These are phyloP conservation scores for Trichosporon ovoides DNA, from an alignment of 1,284 basidiomycete genomes.

Conservation along the genomic window DNA sequence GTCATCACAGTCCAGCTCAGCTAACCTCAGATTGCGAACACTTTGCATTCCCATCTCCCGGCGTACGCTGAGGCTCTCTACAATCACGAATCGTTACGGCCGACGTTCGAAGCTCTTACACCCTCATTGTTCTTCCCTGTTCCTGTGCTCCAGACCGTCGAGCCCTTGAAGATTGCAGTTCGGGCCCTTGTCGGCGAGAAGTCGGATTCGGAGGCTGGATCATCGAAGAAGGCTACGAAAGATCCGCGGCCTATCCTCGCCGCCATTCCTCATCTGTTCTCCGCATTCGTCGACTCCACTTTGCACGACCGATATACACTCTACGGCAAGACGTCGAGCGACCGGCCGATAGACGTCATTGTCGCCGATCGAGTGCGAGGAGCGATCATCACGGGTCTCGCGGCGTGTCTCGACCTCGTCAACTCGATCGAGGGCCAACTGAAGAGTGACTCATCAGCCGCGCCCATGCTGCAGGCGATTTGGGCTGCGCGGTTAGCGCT, in stretches of 20 bases:
- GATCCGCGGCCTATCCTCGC: slow-evolving; percentile 11
- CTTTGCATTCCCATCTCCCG: slow-evolving; percentile 21
- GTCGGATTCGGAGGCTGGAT: not conserved
- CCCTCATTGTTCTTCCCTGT: slow-evolving; percentile 28
- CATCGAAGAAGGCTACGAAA: not conserved
- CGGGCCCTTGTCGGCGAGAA: not conserved
- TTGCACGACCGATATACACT: slow-evolving; percentile 29
- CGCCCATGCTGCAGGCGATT: slow-evolving; percentile 5
- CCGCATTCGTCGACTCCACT: slow-evolving; percentile 22
- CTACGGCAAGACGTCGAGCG: slow-evolving; percentile 23
- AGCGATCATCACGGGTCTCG: slow-evolving; percentile 26
- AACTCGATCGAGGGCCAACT: slow-evolving; percentile 17
- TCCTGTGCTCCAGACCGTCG: slow-evolving; percentile 22
- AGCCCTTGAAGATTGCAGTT: slow-evolving; percentile 18
- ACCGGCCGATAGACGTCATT: slow-evolving; percentile 27
- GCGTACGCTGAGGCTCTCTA: slow-evolving; percentile 18
- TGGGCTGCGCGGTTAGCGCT: slow-evolving; percentile 22
- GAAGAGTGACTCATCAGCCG: slow-evolving; percentile 2
- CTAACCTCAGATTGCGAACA: slow-evolving; percentile 25
- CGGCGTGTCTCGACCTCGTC: slow-evolving; percentile 17
- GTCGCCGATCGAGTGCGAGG: slow-evolving; percentile 29
- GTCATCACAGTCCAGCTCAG: not conserved
- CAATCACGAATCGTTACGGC: slow-evolving; percentile 18
- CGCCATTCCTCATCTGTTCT: slow-evolving; percentile 26
- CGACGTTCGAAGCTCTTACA: slow-evolving; percentile 17